Evolutionary conservation across 2,329 filamentous ascomycete genomes (phyloP), one percentile per base, ranked within the genome.

Genomic region (Ascomycota sp.): DNA sequence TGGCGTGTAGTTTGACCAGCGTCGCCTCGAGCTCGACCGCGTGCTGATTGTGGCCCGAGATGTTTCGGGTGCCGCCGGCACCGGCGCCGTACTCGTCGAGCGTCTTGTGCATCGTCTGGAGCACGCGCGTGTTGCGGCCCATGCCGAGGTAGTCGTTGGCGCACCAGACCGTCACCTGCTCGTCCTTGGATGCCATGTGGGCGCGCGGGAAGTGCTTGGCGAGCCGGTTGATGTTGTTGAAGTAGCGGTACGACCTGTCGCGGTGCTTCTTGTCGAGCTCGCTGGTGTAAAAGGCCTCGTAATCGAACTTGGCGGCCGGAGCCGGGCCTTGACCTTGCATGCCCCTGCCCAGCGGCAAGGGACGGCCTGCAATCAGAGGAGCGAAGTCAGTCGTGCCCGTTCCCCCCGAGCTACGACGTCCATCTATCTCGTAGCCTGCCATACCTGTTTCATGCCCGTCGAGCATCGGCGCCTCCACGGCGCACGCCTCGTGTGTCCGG

Each of bases 191-290:
- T 11, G 79, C 68, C 65, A 91, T 92, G 54, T 98, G 89, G 27
- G 89, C 89, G 39, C 79, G 80, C 20, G 89, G 89, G 38, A 98
- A 98, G 39, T 95, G 82, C 58, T 89, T 81, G 40, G 89, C 89
- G 36, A 98, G 66, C 23, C 89, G 83, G 50, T 98, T 98, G 71
- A 98, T 98, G 63, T 98, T 98, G 67, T 98, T 98, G 65, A 98
- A 98, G 63, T 95, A 95, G 48, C 89, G 81, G 62, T 98, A 98
- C 30, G 85, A 94, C 62, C 94, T 95, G 66, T 98, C 89, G 65
- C 92, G 85, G 67, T 93, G 89, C 63, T 98, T 98, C 69, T 94
- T 95, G 44, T 94, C 82, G 41, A 98, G 58, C 53, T 98, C 86
- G 36, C 61, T 61, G 39, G 75, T 59, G 58, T 95, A 98, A 56